Percentiles rank a stretch among this genome's conserved stretches.
These are phyloP conservation scores for Coleophoma eucalyptorum DNA, from an alignment of 2,329 filamentous ascomycete species.

Conservation along the genomic window DNA sequence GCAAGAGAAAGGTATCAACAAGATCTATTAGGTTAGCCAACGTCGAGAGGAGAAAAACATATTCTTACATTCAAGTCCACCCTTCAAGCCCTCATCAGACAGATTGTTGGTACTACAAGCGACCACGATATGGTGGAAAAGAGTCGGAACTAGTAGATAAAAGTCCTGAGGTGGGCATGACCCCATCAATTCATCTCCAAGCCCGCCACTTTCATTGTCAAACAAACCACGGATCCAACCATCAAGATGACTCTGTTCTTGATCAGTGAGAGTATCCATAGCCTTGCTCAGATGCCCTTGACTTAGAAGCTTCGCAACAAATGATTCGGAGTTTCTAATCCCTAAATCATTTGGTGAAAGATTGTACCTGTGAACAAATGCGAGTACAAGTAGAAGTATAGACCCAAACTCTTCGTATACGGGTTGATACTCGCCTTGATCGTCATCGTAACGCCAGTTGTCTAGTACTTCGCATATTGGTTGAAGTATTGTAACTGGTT, in stretches of 20 bases:
- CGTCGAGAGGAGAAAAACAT: conserved; percentile 8
- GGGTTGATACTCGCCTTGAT: conserved; percentile 79
- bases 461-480: conserved; percentile 75
- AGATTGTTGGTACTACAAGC: conserved; percentile 64
- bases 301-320: conserved; percentile 63
- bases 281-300: conserved; percentile 53
- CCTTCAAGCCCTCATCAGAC: conserved; percentile 66
- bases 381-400: conserved; percentile 68
- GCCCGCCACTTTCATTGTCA: conserved; percentile 66
- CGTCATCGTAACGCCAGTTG: conserved; percentile 77
- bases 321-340: conserved; percentile 53
- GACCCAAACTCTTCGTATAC: conserved; percentile 84
- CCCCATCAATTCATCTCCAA: conserved; percentile 77
- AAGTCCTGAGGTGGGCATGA: conserved; percentile 81
- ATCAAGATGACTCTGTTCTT: conserved; percentile 61
- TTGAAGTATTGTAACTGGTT: conserved; percentile 63
- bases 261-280: conserved; percentile 56
- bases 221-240: conserved; percentile 79
- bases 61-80: conserved; percentile 69
- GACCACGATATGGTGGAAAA: conserved; percentile 72
- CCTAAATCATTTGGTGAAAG: conserved; percentile 63
- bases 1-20: conserved; percentile 76
- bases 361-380: conserved; percentile 72
- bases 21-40: conserved; percentile 47
- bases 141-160: conserved; percentile 70